These are phyloP conservation scores for Apostasia shenzhenica DNA, from an alignment of 106 monocot species.

Conservation along the genomic window DNA sequence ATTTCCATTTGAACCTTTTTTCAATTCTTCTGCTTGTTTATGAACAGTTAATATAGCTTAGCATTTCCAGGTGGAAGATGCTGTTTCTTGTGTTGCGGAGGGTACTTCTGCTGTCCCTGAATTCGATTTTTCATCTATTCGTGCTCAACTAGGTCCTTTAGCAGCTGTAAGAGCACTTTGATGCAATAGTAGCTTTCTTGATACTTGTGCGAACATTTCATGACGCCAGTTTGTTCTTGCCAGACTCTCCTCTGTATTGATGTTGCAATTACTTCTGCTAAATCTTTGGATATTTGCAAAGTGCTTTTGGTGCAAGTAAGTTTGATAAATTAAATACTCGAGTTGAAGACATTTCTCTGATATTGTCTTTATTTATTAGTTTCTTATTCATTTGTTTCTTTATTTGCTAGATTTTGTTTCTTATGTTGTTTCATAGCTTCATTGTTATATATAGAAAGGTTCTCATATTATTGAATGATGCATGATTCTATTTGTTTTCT, in stretches of 20 bases:
- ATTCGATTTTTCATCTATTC: conserved; percentile 69
- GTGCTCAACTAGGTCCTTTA: conserved; percentile 66
- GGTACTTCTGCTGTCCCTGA: conserved; percentile 42
- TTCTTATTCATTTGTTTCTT: too few relatives aligned
- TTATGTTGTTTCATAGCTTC: too few relatives aligned
- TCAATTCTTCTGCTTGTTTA: too few relatives aligned
- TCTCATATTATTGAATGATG: too few relatives aligned
- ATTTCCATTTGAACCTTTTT: too few relatives aligned
- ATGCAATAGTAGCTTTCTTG: neutral
- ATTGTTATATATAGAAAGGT: too few relatives aligned
- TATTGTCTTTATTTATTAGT: too few relatives aligned
- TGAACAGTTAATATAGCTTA: neutral
- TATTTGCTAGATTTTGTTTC: too few relatives aligned
- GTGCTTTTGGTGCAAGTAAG: conserved; percentile 75
- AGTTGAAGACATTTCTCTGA: too few relatives aligned
- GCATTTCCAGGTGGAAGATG: conserved; percentile 55
- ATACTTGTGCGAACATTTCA: neutral
- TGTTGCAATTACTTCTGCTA: conserved; percentile 71
- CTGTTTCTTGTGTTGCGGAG: conserved; percentile 55
- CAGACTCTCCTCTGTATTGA: conserved; percentile 94
- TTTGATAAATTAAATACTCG: neutral
- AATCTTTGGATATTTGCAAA: conserved; percentile 59
- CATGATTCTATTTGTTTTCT: too few relatives aligned
- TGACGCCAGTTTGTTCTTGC: conserved; percentile 1
- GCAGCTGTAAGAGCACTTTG: conserved; percentile 40